phyloP scores from a whole-genome alignment of 148 eudicot species.

The Oxyria digyna region DNA sequence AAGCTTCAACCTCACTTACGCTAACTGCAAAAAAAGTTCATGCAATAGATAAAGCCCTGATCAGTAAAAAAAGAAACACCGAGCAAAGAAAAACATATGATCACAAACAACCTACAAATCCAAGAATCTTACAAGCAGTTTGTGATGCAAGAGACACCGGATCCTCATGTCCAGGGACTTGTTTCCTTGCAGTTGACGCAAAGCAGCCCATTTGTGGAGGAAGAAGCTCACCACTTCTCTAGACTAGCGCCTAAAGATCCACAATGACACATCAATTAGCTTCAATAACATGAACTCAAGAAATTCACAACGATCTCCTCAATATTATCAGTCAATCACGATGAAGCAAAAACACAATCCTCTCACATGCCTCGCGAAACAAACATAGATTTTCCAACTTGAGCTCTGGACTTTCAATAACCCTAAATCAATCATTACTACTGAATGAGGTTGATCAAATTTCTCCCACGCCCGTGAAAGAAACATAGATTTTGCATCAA shows the following conservation, averaged over 20 bases:
- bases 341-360: neutral
- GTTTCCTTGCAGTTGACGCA: slow-evolving; percentile 39
- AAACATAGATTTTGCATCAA: neutral
- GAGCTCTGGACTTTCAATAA: neutral
- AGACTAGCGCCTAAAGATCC: slow-evolving; percentile 23
- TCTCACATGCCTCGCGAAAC: neutral
- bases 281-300: neutral
- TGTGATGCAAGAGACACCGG: slow-evolving; percentile 63
- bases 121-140: slow-evolving; percentile 56
- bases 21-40: slow-evolving; percentile 46
- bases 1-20: slow-evolving; percentile 98
- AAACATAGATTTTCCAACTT: too few relatives aligned
- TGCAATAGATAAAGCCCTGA: neutral
- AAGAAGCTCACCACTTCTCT: slow-evolving; percentile 18
- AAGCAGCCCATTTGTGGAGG: slow-evolving; percentile 65
- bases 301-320: slow-evolving; percentile 21
- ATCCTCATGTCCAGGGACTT: slow-evolving; percentile 50
- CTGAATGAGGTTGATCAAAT: neutral
- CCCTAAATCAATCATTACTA: neutral
- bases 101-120: neutral
- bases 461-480: neutral
- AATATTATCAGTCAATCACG: neutral
- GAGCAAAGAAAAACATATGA: neutral
- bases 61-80: neutral
- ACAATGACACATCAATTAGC: slow-evolving; percentile 23